Conservation (phyloP, 805 yeast genomes). For the Hanseniaspora pseudoguilliermondii region DNA sequence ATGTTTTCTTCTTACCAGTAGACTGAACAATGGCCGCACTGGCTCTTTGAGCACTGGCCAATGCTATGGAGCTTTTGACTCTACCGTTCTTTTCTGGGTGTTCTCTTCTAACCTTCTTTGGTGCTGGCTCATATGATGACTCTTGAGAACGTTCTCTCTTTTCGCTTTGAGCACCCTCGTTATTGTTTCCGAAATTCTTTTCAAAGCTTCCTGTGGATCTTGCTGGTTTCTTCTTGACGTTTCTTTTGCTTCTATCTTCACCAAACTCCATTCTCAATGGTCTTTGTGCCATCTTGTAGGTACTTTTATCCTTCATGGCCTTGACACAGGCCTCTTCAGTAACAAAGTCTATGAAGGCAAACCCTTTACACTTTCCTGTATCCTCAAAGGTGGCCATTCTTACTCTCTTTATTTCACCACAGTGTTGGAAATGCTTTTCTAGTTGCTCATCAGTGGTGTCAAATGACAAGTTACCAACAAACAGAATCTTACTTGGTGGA, state of each 20-base stretch:
- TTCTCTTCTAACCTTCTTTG: conserved; percentile 14
- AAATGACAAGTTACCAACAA: conserved; percentile 86
- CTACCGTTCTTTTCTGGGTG: conserved; percentile 33
- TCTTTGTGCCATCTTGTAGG: conserved; percentile 57
- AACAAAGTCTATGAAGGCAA: conserved; percentile 79
- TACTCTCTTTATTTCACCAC: conserved; percentile 72
- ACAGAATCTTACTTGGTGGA: conserved; percentile 78
- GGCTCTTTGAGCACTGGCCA: conserved; percentile 79
- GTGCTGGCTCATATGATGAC: conserved; percentile 15
- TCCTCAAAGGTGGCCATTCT: conserved; percentile 99
- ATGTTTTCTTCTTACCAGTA: conserved; percentile 73
- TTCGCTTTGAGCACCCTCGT: conserved; percentile 12
- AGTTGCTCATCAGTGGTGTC: conserved; percentile 75
- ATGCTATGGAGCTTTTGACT: conserved; percentile 66
- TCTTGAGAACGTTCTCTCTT: conserved; percentile 14
- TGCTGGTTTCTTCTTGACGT: conserved; percentile 29
- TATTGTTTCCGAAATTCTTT: conserved; percentile 13
- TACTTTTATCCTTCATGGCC: conserved; percentile 62
- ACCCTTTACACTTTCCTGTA: conserved; percentile 91
- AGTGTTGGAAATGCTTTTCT: conserved; percentile 73
- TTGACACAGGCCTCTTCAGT: conserved; percentile 69
- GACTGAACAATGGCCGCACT: conserved; percentile 81
- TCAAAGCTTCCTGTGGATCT: conserved; percentile 11
- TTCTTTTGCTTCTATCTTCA: conserved; percentile 79
- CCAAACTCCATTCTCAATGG: conserved; percentile 81